Evolutionary conservation across 805 yeast species (phyloP).

Genomic region (Grigorovia yakushimaensis): DNA sequence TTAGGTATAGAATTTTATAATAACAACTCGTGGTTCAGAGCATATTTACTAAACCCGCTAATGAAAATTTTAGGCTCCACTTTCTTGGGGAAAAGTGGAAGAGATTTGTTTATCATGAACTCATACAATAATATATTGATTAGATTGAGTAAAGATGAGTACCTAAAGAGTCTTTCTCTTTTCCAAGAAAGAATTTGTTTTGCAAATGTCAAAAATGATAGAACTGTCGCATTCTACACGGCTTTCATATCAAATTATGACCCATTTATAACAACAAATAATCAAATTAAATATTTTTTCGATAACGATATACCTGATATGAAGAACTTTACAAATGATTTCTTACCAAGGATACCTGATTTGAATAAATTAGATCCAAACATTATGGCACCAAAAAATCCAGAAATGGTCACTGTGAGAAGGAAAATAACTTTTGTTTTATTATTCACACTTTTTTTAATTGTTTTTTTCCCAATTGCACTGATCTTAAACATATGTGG

Average conservation of each 20-base stretch:
- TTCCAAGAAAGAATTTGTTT: slow-evolving; percentile 52
- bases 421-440: neutral
- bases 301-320: slow-evolving; percentile 31
- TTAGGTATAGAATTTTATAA: slow-evolving; percentile 48
- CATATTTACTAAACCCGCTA: slow-evolving; percentile 12
- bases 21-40: slow-evolving; percentile 2
- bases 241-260: slow-evolving; percentile 63
- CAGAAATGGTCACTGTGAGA: neutral
- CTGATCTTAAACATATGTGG: slow-evolving; percentile 21
- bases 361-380: slow-evolving; percentile 14
- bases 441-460: neutral
- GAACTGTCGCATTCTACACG: slow-evolving; percentile 83
- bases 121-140: slow-evolving; percentile 35
- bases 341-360: slow-evolving; percentile 22
- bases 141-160: slow-evolving; percentile 33
- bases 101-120: slow-evolving; percentile 51
- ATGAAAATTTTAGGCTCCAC: slow-evolving; percentile 46
- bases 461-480: slow-evolving; percentile 20
- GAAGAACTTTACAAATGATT: slow-evolving; percentile 9
- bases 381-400: slow-evolving; percentile 1
- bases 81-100: slow-evolving; percentile 58
- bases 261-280: slow-evolving; percentile 59
- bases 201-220: slow-evolving; percentile 72
- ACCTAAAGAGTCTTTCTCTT: slow-evolving; percentile 41
- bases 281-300: slow-evolving; percentile 37